A percentile compares a stretch with the other conserved stretches of the same genome.
These are phyloP conservation scores for Aspergillus conjunctus DNA, from an alignment of 495 filamentous ascomycete species.

Conservation along the genomic window DNA sequence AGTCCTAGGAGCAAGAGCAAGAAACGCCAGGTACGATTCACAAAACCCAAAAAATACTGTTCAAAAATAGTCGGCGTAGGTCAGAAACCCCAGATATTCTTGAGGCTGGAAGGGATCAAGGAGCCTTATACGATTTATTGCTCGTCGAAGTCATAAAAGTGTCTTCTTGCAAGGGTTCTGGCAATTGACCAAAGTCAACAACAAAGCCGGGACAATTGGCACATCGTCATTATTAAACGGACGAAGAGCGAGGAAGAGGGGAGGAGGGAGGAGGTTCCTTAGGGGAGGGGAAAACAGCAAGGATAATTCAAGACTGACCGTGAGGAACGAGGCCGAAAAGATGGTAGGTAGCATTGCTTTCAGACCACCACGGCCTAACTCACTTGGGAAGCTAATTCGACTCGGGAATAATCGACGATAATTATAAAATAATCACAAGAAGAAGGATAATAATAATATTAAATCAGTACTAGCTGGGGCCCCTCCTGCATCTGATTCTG, in stretches of 20 bases:
- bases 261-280: background rate
- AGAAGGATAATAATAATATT: background rate
- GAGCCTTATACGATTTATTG: background rate
- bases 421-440: background rate
- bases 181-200: background rate
- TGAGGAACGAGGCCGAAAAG: conserved; percentile 1
- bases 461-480: background rate
- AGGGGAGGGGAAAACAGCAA: background rate
- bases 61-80: background rate
- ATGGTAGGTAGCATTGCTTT: background rate
- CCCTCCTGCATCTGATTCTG: background rate
- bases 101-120: conserved; percentile 5
- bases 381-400: conserved; percentile 3
- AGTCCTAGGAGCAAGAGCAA: background rate
- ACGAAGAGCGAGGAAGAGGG: background rate
- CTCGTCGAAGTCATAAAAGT: conserved; percentile 4
- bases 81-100: conserved; percentile 1
- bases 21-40: conserved; percentile 1
- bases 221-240: background rate
- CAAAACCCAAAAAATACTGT: background rate
- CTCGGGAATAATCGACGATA: background rate
- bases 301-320: background rate
- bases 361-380: background rate
- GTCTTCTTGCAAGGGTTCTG: background rate
- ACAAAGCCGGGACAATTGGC: background rate